phyloP scores from a whole-genome alignment of 352 stramenopile genomes.

The Pythium brachiatum region DNA sequence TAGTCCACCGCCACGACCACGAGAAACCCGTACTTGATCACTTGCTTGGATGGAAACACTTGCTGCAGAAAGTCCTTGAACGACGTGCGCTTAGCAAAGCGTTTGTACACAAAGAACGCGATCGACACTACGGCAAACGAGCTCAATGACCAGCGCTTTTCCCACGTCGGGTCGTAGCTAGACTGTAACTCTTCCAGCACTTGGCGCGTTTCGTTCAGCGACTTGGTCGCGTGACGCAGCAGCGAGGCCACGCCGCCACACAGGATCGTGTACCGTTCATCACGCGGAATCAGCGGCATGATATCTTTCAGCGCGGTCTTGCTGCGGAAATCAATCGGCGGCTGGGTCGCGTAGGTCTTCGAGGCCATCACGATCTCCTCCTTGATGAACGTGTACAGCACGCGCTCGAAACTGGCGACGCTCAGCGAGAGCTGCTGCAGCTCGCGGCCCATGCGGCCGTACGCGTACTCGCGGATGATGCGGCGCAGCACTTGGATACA shows the following conservation, averaged over 20 bases:
- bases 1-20: conserved; percentile 60
- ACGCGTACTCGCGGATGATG: conserved; percentile 86
- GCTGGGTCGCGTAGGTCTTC: conserved; percentile 48
- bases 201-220: conserved; percentile 72
- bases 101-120: conserved; percentile 65
- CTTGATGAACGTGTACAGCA: conserved; percentile 88
- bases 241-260: conserved; percentile 75
- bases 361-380: conserved; percentile 83
- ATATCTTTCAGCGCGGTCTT: conserved; percentile 88
- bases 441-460: conserved; percentile 75
- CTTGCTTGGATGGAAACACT: conserved; percentile 59
- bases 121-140: conserved; percentile 53
- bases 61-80: conserved; percentile 64
- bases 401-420: conserved; percentile 78
- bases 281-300: conserved; percentile 80
- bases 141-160: conserved; percentile 82
- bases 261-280: conserved; percentile 80
- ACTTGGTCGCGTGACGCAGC: conserved; percentile 80
- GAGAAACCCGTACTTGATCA: conserved; percentile 60
- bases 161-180: conserved; percentile 79
- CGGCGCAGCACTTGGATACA: conserved; percentile 73
- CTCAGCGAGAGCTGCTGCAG: conserved; percentile 85
- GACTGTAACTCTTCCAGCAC: conserved; percentile 80
- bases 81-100: conserved; percentile 69
- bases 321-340: conserved; percentile 66